phyloP scores from a whole-genome alignment of 2,329 filamentous ascomycete species.

The Zymoseptoria passerinii region DNA sequence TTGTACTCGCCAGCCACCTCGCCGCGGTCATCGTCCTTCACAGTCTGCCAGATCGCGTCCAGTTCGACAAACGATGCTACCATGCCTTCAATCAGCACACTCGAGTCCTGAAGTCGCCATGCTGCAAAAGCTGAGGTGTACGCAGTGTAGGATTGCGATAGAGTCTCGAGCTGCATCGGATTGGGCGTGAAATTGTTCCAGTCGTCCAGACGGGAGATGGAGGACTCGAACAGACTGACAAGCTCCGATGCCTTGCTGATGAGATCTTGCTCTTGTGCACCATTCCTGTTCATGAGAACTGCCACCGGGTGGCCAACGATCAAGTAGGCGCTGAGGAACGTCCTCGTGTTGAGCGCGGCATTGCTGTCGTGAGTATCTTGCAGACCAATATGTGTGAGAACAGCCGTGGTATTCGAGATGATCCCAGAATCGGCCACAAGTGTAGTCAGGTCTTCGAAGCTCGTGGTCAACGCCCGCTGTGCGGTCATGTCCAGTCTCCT shows the following conservation, averaged over 20 bases:
- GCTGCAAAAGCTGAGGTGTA: slow-evolving; percentile 74
- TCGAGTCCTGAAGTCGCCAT: slow-evolving; percentile 75
- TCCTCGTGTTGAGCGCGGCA: slow-evolving; percentile 59
- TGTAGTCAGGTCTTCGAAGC: slow-evolving; percentile 65
- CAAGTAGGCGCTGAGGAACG: slow-evolving; percentile 71
- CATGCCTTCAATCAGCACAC: slow-evolving; percentile 73
- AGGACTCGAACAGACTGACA: slow-evolving; percentile 68
- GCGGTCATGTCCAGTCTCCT: slow-evolving; percentile 59
- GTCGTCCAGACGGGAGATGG: slow-evolving; percentile 55
- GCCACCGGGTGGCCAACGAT: slow-evolving; percentile 72
- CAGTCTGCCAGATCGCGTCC: slow-evolving; percentile 73
- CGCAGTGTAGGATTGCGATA: slow-evolving; percentile 62
- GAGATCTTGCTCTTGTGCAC: slow-evolving; percentile 60
- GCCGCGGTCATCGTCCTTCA: slow-evolving; percentile 68
- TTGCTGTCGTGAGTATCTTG: slow-evolving; percentile 50
- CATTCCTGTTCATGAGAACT: slow-evolving; percentile 68
- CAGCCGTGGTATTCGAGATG: slow-evolving; percentile 54
- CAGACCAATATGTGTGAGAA: slow-evolving; percentile 62
- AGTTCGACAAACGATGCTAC: slow-evolving; percentile 78
- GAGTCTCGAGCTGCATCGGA: slow-evolving; percentile 51
- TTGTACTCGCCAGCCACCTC: slow-evolving; percentile 68
- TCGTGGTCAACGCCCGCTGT: slow-evolving; percentile 59
- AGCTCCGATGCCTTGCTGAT: slow-evolving; percentile 71
- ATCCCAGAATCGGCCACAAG: slow-evolving; percentile 60
- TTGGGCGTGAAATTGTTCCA: slow-evolving; percentile 61